These are phyloP conservation scores for Plantago lanceolata DNA, from an alignment of 305 asterid species.

Conservation along the genomic window DNA sequence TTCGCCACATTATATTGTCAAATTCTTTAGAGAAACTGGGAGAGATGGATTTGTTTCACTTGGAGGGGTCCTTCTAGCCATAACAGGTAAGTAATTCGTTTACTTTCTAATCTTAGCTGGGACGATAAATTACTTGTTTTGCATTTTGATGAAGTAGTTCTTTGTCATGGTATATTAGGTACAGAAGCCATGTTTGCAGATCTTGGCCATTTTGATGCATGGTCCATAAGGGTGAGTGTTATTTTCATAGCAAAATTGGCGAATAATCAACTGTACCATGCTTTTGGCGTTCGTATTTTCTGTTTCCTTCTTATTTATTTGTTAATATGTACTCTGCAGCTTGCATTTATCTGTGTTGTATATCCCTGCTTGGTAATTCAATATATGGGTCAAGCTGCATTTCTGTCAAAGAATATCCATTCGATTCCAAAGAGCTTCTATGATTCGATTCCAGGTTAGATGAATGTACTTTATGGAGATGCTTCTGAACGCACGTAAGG, in stretches of 20 bases:
- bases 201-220: conserved; percentile 54
- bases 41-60: conserved; percentile 85
- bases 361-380: conserved; percentile 90
- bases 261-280: neutral
- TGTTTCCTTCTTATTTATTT: conserved; percentile 6
- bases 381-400: conserved; percentile 37
- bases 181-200: conserved; percentile 66
- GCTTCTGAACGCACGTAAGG: neutral
- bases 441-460: conserved; percentile 68
- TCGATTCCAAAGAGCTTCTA: conserved; percentile 65
- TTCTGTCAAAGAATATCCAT: conserved; percentile 29
- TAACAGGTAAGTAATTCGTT: conserved; percentile 52
- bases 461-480: too few species aligned
- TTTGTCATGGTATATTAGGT: conserved; percentile 29
- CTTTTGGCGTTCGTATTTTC: neutral
- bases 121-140: conserved; percentile 18
- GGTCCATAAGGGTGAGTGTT: conserved; percentile 42
- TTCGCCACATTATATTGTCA: conserved; percentile 78
- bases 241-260: neutral
- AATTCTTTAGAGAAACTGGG: conserved; percentile 65
- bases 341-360: conserved; percentile 64
- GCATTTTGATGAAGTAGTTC: neutral
- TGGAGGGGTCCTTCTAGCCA: conserved; percentile 86
- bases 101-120: neutral
- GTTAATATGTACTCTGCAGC: conserved; percentile 43